These are phyloP conservation scores for Albizia julibrissin DNA, from an alignment of 306 rosid species.

Conservation along the genomic window DNA sequence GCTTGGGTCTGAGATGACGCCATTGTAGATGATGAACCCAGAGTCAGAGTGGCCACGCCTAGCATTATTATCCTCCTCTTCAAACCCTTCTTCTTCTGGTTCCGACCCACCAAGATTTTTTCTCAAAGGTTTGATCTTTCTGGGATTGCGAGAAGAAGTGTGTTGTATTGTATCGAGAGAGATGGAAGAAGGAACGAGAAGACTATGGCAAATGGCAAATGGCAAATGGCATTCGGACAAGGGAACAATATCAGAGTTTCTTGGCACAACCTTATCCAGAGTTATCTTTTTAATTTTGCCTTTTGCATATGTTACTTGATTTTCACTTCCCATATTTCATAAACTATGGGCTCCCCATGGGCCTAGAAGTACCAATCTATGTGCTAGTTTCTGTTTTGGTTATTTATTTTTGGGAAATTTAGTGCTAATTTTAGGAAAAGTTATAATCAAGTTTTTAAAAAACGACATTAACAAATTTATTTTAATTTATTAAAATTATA, in stretches of 20 bases:
- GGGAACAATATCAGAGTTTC: background rate
- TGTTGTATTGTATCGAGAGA: background rate
- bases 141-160: background rate
- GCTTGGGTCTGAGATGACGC: conserved; percentile 31
- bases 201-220: conserved; percentile 9
- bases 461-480: background rate
- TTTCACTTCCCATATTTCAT: background rate
- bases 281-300: conserved; percentile 5
- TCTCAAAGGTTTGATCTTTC: background rate
- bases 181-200: background rate
- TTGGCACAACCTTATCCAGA: conserved; percentile 25
- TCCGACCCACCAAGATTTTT: background rate
- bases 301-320: background rate
- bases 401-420: background rate
- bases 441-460: background rate
- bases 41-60: conserved; percentile 43
- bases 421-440: background rate
- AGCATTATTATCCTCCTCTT: conserved; percentile 25
- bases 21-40: conserved; percentile 52
- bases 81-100: background rate
- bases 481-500: background rate
- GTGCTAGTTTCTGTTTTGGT: background rate
- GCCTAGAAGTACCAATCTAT: background rate
- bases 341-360: background rate
- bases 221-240: conserved; percentile 4